Evolutionary conservation across 805 yeast species (phyloP), one percentile per base, ranked within the genome.

Genomic region (Saturnispora sekii): DNA sequence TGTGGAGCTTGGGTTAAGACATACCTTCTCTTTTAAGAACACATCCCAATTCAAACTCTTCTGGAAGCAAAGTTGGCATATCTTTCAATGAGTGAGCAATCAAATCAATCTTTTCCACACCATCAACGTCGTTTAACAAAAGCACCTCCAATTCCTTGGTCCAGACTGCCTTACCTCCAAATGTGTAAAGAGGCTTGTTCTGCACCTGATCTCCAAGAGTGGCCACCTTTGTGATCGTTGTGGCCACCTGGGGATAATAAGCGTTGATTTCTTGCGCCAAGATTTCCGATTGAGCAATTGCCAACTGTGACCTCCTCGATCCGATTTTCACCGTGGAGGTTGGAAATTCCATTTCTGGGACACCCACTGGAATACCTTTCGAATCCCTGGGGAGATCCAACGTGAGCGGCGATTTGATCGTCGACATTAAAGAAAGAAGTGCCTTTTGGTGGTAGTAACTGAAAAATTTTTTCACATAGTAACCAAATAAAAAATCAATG

Each of bases 161-260:
- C 98, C 98, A 93, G 18, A 93, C 63, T 0, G 96, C 79, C 62
- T 93, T 93, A 21, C 98, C 98, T 36, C 97, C 97, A 65, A 93
- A 93, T 4, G 95, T 77, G 63, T 90, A 93, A 41, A 93, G 69
- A 7, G 98, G 96, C 59, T 78, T 81, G 58, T 73, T 75, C 59
- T 79, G 93, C 29, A 84, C 81, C 58, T 85, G 83, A 67, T 93
- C 98, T 21, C 97, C 98, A 32, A 93, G 69, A 1, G 98, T 90
- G 43, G 81, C 74, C 33, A 86, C 72, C 3, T 95, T 89, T 10
- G 84, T 64, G 17, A 93, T 81, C 26, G 88, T 79, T 59, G 89
- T 82, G n/a, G 71, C 62, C 43, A 80, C 65, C 26, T 79, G 72
- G 10, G 93, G 88, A 58, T 77, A 82, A 30, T 41, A 48, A 26